Evolutionary conservation across 257 asterid species (phyloP).

Genomic region (Orobanche coerulescens): DNA sequence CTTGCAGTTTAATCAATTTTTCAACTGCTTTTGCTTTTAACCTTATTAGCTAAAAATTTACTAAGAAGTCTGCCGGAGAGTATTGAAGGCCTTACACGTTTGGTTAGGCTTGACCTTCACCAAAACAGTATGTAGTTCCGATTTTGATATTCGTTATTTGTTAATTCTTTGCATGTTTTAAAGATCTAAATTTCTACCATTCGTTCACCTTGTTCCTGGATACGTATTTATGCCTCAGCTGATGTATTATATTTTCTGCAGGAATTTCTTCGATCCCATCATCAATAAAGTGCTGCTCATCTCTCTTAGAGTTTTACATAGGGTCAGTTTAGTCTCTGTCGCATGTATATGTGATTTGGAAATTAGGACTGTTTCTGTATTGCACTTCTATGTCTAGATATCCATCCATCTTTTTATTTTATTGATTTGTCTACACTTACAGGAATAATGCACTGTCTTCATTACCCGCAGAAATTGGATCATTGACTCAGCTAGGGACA

Average conservation of each 20-base stretch:
- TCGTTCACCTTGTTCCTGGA: conserved; percentile 7
- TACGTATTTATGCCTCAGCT: conserved; percentile 14
- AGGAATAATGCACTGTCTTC: conserved; percentile 68
- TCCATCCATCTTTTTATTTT: conserved; percentile 4
- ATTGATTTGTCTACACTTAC: conserved; percentile 21
- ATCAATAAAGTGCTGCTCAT: conserved; percentile 68
- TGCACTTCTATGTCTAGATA: conserved; percentile 11
- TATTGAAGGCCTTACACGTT: conserved; percentile 69
- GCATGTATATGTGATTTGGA: conserved; percentile 9
- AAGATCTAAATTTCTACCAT: neutral
- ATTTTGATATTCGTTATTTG: conserved; percentile 16
- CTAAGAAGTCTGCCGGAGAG: conserved; percentile 67
- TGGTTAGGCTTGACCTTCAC: conserved; percentile 84
- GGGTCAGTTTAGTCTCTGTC: conserved; percentile 45
- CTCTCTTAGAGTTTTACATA: conserved; percentile 82
- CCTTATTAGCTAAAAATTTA: conserved; percentile 53
- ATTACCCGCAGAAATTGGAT: conserved; percentile 78
- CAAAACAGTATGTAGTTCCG: conserved; percentile 69
- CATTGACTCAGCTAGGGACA: conserved; percentile 69
- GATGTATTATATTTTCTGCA: conserved; percentile 30
- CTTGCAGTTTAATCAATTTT: conserved; percentile 18
- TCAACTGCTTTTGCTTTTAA: conserved; percentile 19
- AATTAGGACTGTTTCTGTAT: conserved; percentile 7
- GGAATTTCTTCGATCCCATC: conserved; percentile 85
- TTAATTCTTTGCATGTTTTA: neutral